Evolutionary conservation across 768 basidiomycete genomes (phyloP), one percentile per base, ranked within the genome.

Genomic region (Hypholoma fasciculare): DNA sequence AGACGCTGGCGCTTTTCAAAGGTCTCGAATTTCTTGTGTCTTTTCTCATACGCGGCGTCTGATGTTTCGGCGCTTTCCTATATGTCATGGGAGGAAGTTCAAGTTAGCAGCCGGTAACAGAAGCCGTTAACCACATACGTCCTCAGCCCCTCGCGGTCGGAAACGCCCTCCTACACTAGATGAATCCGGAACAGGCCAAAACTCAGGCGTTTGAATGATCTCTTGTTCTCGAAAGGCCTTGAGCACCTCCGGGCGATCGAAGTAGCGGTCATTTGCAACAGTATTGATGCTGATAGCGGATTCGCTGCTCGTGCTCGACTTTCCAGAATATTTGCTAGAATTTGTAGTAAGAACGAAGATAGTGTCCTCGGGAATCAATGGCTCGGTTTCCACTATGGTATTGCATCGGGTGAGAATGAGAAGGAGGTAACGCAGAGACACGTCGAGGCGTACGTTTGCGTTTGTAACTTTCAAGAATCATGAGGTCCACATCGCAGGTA

Each of bases 1-100:
- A 91, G 75, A 4, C 93, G 88, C 67, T 88, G 86, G 7, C 92
- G 84, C 69, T 92, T 92, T 72, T 96, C 94, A 58, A 91, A 89
- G 13, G 82, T 82, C 70, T 95, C 93, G 71, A 91, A 94, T 68
- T 91, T 93, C 52, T 86, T 82, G 72, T 96, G 94, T 44, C 92
- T 84, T 61, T 86, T 87, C 71, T 90, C 84, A 67, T 94, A 96
- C 7, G 82, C 82, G 20, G 83, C 82, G 72, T 96, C 94, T 8
- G 90, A 90, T 3, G 87, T 92, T 69, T 93, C 90, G 60, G 78
- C 75, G 17, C 74, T 72, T 75, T 80, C 81, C 88, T 76, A 56
- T 59, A 54, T 61, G 52, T 47, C 55, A 57, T 36, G 4, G 48
- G 51, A 49, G 37, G 48, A 49, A 42, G 39, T 37, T 49, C 60